Evolutionary conservation across 1,284 basidiomycete genomes (phyloP), one percentile per base, ranked within the genome.

Genomic region (Irpex sp.): DNA sequence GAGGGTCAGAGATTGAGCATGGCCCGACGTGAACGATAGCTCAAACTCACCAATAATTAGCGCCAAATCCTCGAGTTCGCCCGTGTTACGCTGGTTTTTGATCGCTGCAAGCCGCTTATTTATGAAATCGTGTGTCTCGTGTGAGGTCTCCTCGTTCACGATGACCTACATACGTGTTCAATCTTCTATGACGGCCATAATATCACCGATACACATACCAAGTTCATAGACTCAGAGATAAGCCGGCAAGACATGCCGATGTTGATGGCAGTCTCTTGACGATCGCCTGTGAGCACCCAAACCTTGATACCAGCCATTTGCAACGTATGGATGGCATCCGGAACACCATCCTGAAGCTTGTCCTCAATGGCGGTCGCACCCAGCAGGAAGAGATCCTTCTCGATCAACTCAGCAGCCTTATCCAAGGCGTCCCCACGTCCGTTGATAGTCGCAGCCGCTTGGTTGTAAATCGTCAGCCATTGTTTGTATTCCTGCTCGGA

Each of bases 341-440:
- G 97, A 0, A 99, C 97, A 54, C 97, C 97, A 62, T 99, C 97
- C 75, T 99, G 97, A 37, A 99, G 81, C 76, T 97, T 98, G 77
- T 99, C 97, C 76, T 99, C 97, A 69, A 99, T 97, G 5, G 97
- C 97, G 1, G 97, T 99, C 7, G 97, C 97, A 7, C 97, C 97
- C 1, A 99, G 83, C 17, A 99, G 74, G 69, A 93, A 90, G 70
- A 99, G 79, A 68, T 98, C 94, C 73, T 93, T 92, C 79, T 99
- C 97, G 65, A 99, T 97, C 64, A 97, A 81, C 74, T 98, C 97
- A 0, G 97, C 96, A 0, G 94, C 97, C 69, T 89, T 87, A 76
- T 99, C 97, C 36, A 99, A 83, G 11, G 94, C 97, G 60, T 98
- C 97, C 8, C 91, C 90, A 60, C 97, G 91, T 1, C 94, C 94